Percentiles rank a stretch among this genome's conserved stretches.
Evolutionary conservation across 345 rosid species (phyloP).

Genomic region (Eucalyptus globulus): DNA sequence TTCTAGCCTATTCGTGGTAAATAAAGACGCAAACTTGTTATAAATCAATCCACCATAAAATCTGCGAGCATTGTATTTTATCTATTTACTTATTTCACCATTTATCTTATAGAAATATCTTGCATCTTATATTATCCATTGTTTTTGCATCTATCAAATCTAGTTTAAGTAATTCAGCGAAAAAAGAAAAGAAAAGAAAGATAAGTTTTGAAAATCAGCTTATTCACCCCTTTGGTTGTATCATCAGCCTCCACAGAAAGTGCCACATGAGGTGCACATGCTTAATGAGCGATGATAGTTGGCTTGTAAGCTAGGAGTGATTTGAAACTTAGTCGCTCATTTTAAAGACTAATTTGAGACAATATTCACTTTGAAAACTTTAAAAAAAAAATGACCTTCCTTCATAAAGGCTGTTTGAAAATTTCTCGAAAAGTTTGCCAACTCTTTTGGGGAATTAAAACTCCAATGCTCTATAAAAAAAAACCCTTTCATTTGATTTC

Average conservation of each 20-base stretch:
- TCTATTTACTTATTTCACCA: background rate
- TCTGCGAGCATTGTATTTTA: background rate
- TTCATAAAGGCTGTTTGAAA: too few species aligned
- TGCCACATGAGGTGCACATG: background rate
- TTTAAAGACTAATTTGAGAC: background rate
- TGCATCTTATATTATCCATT: background rate
- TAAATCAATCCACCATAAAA: background rate
- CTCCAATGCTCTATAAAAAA: too few species aligned
- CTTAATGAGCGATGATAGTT: background rate
- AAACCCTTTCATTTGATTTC: background rate
- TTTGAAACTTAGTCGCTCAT: background rate
- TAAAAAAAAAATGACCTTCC: background rate
- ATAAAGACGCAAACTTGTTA: background rate
- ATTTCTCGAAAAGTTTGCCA: too few species aligned
- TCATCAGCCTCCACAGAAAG: background rate
- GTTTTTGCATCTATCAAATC: background rate
- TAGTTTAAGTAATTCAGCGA: background rate
- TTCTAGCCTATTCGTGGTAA: background rate
- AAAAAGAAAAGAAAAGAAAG: too few species aligned
- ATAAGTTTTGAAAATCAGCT: background rate
- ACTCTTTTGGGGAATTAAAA: too few species aligned
- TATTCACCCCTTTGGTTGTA: background rate
- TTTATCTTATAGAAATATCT: background rate
- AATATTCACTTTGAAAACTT: background rate
- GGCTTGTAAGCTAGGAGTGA: background rate